A percentile compares a stretch with the other conserved stretches of the same genome.
Conservation (phyloP, 1,139 yeast species). For the Pichia sp. region DNA sequence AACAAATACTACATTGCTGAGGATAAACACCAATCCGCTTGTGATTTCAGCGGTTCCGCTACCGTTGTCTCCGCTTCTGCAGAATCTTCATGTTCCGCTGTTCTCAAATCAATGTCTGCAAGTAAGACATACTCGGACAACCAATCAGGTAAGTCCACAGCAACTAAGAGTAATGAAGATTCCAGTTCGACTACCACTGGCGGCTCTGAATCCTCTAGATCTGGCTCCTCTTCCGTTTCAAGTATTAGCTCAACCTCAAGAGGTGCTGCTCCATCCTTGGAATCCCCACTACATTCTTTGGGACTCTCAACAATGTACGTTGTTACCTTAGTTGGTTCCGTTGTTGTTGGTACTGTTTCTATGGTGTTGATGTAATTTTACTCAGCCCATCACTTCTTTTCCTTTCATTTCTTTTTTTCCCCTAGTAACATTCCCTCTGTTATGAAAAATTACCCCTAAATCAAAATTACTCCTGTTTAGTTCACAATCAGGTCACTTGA, state of each 20-base stretch:
- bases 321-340: conserved; percentile 7
- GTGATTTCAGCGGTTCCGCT: conserved; percentile 67
- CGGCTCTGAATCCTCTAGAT: conserved; percentile 11
- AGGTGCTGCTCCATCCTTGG: conserved; percentile 14
- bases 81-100: conserved; percentile 34
- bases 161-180: not conserved
- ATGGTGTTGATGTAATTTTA: conserved; percentile 8
- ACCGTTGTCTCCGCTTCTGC: conserved; percentile 26
- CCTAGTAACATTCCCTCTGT: not conserved
- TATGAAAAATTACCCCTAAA: too few relatives aligned
- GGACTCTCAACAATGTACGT: conserved; percentile 10
- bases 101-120: conserved; percentile 35
- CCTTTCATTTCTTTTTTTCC: not conserved
- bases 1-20: conserved; percentile 55
- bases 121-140: conserved; percentile 31
- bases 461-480: too few relatives aligned
- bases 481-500: too few relatives aligned
- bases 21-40: conserved; percentile 40
- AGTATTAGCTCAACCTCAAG: conserved; percentile 15
- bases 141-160: not conserved
- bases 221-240: conserved; percentile 29
- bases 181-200: conserved; percentile 15
- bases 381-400: not conserved
- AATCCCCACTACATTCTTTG: conserved; percentile 12
- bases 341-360: conserved; percentile 9